These are phyloP conservation scores for Alternaria ethzedia DNA, from an alignment of 2,329 filamentous ascomycete species.

Conservation along the genomic window DNA sequence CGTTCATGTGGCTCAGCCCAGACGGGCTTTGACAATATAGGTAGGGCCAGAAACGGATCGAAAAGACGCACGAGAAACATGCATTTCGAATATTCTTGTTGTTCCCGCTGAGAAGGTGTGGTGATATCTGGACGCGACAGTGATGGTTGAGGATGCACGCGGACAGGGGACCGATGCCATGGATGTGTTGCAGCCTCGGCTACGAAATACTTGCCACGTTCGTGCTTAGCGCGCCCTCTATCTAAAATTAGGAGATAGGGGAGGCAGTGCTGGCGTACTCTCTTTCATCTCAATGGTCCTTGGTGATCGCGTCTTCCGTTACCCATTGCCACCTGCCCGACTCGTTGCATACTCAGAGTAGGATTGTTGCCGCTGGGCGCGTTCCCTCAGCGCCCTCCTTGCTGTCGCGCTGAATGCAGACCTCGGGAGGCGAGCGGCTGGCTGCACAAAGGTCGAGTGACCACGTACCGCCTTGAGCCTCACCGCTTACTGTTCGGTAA, in stretches of 20 bases:
- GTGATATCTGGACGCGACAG: constrained; percentile 3
- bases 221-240: constrained; percentile 6
- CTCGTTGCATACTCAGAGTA: constrained; percentile 9
- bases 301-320: constrained; percentile 23
- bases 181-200: constrained; percentile 19
- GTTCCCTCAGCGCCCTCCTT: background rate
- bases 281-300: constrained; percentile 20
- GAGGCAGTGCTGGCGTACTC: constrained; percentile 33
- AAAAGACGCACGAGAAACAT: background rate
- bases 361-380: constrained; percentile 4
- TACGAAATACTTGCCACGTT: constrained; percentile 8
- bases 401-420: constrained; percentile 9
- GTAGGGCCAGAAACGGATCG: background rate
- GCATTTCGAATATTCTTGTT: background rate
- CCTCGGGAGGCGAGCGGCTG: constrained; percentile 20
- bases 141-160: background rate
- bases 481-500: constrained; percentile 17
- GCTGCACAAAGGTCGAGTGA: constrained; percentile 18
- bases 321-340: constrained; percentile 25
- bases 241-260: constrained; percentile 42
- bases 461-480: constrained; percentile 17
- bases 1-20: background rate
- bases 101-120: background rate
- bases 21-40: no score
- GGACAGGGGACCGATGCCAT: constrained; percentile 4